A percentile compares a stretch with the other conserved stretches of the same genome.
Evolutionary conservation across 495 filamentous ascomycete genomes (phyloP).

Genomic region (Aspergillus sclerotiicarbonarius): DNA sequence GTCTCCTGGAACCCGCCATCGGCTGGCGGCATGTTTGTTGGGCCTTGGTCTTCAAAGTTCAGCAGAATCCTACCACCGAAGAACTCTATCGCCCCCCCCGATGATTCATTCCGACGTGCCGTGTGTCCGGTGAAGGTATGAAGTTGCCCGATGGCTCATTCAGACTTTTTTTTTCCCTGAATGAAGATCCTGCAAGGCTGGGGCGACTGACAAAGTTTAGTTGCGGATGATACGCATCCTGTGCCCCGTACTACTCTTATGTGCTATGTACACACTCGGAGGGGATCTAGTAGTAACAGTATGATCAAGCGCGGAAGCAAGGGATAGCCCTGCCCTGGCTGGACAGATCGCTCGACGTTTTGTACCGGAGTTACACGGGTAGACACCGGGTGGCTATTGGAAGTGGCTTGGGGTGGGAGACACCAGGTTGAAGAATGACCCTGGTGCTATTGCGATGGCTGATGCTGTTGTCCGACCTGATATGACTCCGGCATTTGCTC

Average conservation of each 20-base stretch:
- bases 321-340: conserved; percentile 20
- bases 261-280: neutral
- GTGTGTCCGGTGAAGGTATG: neutral
- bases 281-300: neutral
- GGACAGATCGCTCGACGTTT: neutral
- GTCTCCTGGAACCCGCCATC: conserved; percentile 20
- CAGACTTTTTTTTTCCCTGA: neutral
- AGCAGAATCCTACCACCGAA: neutral
- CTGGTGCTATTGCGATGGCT: neutral
- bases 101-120: neutral
- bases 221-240: conserved; percentile 7
- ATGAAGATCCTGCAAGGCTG: conserved; percentile 13
- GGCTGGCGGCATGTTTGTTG: conserved; percentile 16
- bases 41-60: neutral
- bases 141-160: neutral
- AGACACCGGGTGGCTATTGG: neutral
- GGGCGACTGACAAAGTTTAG: conserved; percentile 1
- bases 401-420: neutral
- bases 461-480: neutral
- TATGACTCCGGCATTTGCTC: neutral
- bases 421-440: neutral
- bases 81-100: neutral
- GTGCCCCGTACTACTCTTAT: neutral
- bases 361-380: conserved; percentile 1
- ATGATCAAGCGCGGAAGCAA: conserved; percentile 19